These are phyloP conservation scores for Manihot esculenta DNA, from an alignment of 441 rosid genomes.

Conservation along the genomic window DNA sequence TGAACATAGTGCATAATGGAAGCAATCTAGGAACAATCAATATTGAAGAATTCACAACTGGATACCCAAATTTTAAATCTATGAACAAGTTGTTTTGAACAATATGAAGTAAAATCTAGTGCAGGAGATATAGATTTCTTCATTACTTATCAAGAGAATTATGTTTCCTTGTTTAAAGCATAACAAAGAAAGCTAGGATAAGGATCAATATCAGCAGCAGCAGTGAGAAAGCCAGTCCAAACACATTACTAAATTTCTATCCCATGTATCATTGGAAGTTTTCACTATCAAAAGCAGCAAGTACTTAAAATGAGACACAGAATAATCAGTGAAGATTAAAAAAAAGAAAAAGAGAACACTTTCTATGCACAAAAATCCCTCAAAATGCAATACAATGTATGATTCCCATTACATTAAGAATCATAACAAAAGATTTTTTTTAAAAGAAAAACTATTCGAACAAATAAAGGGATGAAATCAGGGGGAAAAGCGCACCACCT, in stretches of 20 bases:
- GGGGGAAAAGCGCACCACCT: not conserved
- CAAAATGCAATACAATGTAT: conserved; percentile 1
- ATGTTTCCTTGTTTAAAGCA: too few relatives aligned
- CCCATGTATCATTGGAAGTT: not conserved
- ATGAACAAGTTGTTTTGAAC: too few relatives aligned
- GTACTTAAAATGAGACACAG: not conserved
- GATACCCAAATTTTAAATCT: too few relatives aligned
- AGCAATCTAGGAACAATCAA: not conserved
- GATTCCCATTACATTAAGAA: conserved; percentile 10
- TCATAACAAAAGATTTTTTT: not conserved
- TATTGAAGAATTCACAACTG: not conserved
- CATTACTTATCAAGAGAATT: too few relatives aligned
- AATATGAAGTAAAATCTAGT: too few relatives aligned
- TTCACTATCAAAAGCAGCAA: not conserved
- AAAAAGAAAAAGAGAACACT: too few relatives aligned
- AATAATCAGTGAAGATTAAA: too few relatives aligned
- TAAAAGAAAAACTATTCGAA: not conserved
- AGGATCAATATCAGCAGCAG: not conserved
- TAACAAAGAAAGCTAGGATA: too few relatives aligned
- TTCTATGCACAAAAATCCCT: conserved; percentile 20
- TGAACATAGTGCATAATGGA: not conserved
- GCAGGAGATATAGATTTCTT: too few relatives aligned
- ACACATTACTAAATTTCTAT: too few relatives aligned
- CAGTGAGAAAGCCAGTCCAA: too few relatives aligned
- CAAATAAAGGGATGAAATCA: not conserved